A percentile compares a stretch with the other conserved stretches of the same genome.
These are phyloP conservation scores for Brassica cretica DNA, from an alignment of 345 rosid species.

Conservation along the genomic window DNA sequence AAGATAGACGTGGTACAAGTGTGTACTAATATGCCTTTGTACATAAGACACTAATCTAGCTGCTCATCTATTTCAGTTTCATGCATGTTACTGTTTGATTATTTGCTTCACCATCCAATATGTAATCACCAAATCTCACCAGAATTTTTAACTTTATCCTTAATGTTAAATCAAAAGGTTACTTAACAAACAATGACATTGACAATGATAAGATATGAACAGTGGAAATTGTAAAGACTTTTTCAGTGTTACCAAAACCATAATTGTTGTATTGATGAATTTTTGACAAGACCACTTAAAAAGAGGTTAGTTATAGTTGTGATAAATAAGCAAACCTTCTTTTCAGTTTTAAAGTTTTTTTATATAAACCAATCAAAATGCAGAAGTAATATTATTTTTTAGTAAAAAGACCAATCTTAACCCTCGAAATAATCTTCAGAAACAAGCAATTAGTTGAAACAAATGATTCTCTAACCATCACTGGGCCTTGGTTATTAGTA, in stretches of 20 bases:
- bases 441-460: slow-evolving; percentile 42
- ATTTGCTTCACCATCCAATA: slow-evolving; percentile 19
- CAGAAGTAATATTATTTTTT: not conserved
- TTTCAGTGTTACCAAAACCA: slow-evolving; percentile 13
- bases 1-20: not conserved
- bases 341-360: not conserved
- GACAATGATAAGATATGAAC: slow-evolving; percentile 28
- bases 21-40: slow-evolving; percentile 1
- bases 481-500: slow-evolving; percentile 33
- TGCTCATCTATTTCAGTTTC: slow-evolving; percentile 15
- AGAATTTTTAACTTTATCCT: slow-evolving; percentile 20
- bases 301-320: slow-evolving; percentile 35
- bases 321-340: slow-evolving; percentile 30
- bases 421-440: slow-evolving; percentile 33
- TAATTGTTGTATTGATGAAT: slow-evolving; percentile 28
- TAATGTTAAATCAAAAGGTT: slow-evolving; percentile 29
- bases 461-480: slow-evolving; percentile 42
- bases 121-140: slow-evolving; percentile 35
- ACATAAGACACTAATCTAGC: slow-evolving; percentile 36
- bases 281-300: slow-evolving; percentile 33
- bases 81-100: slow-evolving; percentile 21
- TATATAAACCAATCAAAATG: not conserved
- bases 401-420: slow-evolving; percentile 28
- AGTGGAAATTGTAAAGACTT: slow-evolving; percentile 12
- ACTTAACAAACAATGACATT: slow-evolving; percentile 35